These are phyloP conservation scores for Tylopilus cervinicoccineus DNA, from an alignment of 768 basidiomycete species.

Conservation along the genomic window DNA sequence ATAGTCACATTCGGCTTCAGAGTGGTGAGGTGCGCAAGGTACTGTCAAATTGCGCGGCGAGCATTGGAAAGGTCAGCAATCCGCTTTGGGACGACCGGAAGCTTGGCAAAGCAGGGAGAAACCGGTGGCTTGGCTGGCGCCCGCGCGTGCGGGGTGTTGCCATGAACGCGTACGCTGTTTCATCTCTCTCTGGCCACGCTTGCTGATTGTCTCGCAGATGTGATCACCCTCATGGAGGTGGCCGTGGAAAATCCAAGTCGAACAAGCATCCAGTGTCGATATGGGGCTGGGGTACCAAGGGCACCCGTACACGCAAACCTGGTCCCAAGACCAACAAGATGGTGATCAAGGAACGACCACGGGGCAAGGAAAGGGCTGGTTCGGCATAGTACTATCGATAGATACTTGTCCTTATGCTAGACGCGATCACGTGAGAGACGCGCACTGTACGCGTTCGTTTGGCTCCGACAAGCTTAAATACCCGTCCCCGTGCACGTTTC, in stretches of 20 bases:
- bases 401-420: not conserved
- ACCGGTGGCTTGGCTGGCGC: conserved; percentile 80
- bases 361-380: conserved; percentile 53
- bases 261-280: conserved; percentile 91
- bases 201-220: conserved; percentile 39
- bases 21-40: conserved; percentile 92
- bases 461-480: conserved; percentile 24
- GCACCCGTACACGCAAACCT: conserved; percentile 88
- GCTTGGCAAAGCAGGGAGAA: conserved; percentile 89
- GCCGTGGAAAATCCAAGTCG: conserved; percentile 96
- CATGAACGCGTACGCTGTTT: conserved; percentile 79
- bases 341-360: conserved; percentile 81
- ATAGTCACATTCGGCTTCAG: conserved; percentile 80
- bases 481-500: conserved; percentile 1
- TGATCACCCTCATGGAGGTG: conserved; percentile 96
- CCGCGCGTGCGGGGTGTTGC: conserved; percentile 92
- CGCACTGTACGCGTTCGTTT: conserved; percentile 31
- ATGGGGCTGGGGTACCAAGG: conserved; percentile 92
- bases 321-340: conserved; percentile 89
- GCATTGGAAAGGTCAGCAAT: conserved; percentile 91
- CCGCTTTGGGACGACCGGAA: conserved; percentile 79
- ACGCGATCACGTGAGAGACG: conserved; percentile 31
- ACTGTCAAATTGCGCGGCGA: conserved; percentile 76
- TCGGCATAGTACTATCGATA: not conserved
- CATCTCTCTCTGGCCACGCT: not conserved